Evolutionary conservation across 2,329 filamentous ascomycete genomes (phyloP), one percentile per base, ranked within the genome.

Genomic region (Paramyrothecium sp.): DNA sequence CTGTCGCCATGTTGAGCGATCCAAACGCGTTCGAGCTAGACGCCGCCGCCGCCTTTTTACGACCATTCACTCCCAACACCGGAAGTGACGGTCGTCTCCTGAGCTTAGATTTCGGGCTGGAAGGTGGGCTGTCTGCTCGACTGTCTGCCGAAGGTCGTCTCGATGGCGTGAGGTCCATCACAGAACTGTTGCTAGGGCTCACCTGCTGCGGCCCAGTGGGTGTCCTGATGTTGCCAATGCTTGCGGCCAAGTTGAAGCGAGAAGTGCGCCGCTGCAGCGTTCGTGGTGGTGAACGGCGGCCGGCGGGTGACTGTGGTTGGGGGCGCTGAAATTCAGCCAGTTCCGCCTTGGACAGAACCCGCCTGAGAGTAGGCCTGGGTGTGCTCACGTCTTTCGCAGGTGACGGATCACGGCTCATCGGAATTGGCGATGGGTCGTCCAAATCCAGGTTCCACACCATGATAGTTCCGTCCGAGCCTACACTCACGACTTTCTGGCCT

Each of bases 281-380:
- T 56, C 85, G 76, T 2, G 83, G 80, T 1, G 86, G 85, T 1
- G 84, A 87, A 22, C 77, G 78, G 49, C 81, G 78, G 3, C 82
- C 81, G 8, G 72, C 68, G 10, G 76, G 71, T 10, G 77, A 66
- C 1, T 78, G 76, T 10, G 26, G 5, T 3, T 53, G 51, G 5
- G 81, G 76, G 4, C 84, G 76, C 61, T 86, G 84, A 59, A 96
- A 93, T 59, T 93, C 91, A 10, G 92, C 90, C 46, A 98, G 78
- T 66, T 98, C 94, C 1, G 89, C 88, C 65, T 90, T 92, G 2
- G 93, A 97, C 33, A 98, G 79, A 10, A 99, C 90, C 56, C 91
- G 89, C 54, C 95, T 84, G 34, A 98, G 76, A 3, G 94, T 93
- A 38, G 89, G 90, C 30, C 87, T 87, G 41, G 81, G 79, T 1